Evolutionary conservation across 2,329 filamentous ascomycete genomes (phyloP).

Genomic region (Colletotrichum tropicale): DNA sequence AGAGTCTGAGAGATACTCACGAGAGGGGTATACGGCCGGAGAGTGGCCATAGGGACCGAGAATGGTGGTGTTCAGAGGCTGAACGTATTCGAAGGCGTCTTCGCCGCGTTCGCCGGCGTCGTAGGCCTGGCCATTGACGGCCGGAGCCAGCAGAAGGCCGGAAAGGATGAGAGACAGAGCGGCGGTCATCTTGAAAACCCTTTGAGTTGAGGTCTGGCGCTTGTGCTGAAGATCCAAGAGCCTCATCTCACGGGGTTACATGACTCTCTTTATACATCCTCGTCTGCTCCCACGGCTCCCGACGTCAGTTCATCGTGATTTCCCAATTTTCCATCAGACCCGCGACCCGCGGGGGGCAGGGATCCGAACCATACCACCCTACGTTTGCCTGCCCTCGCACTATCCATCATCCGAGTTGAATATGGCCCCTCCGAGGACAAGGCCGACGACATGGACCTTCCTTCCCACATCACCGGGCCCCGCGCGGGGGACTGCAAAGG

Average conservation of each 20-base stretch:
- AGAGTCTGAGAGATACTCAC: slow-evolving; percentile 28
- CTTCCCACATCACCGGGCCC: not conserved
- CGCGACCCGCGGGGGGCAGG: not conserved
- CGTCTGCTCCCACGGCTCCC: not conserved
- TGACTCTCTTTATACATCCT: slow-evolving; percentile 4
- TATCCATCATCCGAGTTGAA: not conserved
- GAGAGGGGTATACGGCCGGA: slow-evolving; percentile 37
- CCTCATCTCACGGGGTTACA: not conserved
- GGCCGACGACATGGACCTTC: not conserved
- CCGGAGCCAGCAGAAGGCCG: slow-evolving; percentile 32
- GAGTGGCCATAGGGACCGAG: slow-evolving; percentile 43
- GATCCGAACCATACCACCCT: not conserved
- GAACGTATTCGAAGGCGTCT: slow-evolving; percentile 41
- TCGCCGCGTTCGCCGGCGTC: slow-evolving; percentile 24
- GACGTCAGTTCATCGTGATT: not conserved
- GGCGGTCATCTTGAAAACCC: slow-evolving; percentile 21
- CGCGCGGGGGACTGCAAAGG: not conserved
- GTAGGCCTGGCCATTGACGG: slow-evolving; percentile 30
- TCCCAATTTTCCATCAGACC: not conserved
- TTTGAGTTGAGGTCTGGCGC: slow-evolving; percentile 5
- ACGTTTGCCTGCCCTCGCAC: not conserved
- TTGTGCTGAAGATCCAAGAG: slow-evolving; percentile 4
- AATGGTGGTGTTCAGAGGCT: slow-evolving; percentile 45
- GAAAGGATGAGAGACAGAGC: slow-evolving; percentile 50
- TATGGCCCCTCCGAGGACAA: not conserved